Evolutionary conservation across 2,329 filamentous ascomycete genomes (phyloP).

Genomic region (Hansfordia pulvinata): DNA sequence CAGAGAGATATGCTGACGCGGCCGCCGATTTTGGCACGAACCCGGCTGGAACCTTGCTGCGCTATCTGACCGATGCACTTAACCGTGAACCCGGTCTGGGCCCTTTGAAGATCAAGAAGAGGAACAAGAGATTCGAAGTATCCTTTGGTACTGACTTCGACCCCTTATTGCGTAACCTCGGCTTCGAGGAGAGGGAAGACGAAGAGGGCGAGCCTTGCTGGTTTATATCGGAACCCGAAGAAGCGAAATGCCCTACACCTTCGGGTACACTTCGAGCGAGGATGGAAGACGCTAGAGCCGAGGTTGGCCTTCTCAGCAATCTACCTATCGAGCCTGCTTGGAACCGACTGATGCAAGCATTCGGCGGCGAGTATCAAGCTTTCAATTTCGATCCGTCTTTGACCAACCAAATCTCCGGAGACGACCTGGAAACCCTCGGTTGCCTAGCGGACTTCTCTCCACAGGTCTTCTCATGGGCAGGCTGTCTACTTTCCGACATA

Average conservation of each 20-base stretch:
- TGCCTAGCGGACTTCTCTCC: conserved; percentile 13
- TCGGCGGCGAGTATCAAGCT: conserved; percentile 7
- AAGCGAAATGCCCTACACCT: conserved; percentile 19
- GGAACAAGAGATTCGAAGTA: conserved; percentile 42
- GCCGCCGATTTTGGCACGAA: conserved; percentile 23
- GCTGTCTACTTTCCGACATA: conserved; percentile 10
- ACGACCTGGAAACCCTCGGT: conserved; percentile 11
- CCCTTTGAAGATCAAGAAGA: conserved; percentile 33
- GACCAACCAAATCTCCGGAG: conserved; percentile 3
- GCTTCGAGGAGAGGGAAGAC: conserved; percentile 28
- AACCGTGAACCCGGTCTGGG: conserved; percentile 19
- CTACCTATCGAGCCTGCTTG: conserved; percentile 9
- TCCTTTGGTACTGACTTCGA: conserved; percentile 37
- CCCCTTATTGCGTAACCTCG: conserved; percentile 32
- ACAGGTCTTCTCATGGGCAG: conserved; percentile 13
- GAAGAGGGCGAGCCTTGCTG: conserved; percentile 25
- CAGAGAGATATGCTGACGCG: conserved; percentile 30
- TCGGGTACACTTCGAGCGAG: conserved; percentile 19
- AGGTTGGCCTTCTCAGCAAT: conserved; percentile 4
- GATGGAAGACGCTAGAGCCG: conserved; percentile 4
- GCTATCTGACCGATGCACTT: conserved; percentile 36
- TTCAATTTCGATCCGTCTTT: conserved; percentile 1
- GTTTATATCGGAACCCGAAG: conserved; percentile 18
- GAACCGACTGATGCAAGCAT: conserved; percentile 9
- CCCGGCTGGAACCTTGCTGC: conserved; percentile 31